Conservation (phyloP, 2,329 filamentous ascomycete genomes). For the Teratosphaeria zuluensis region DNA sequence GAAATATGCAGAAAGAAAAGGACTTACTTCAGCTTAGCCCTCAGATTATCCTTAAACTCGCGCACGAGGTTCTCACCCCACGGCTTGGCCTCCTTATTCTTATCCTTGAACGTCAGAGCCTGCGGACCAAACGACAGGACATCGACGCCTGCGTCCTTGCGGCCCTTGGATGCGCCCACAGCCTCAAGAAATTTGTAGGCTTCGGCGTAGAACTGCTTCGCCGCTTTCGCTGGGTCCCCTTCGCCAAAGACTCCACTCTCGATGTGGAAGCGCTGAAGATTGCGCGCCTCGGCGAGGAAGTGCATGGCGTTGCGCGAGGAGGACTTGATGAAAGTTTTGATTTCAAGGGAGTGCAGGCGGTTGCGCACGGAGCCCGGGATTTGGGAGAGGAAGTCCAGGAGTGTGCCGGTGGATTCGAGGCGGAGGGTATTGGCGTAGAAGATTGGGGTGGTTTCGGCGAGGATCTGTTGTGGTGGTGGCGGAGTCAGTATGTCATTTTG, state of each 20-base stretch:
- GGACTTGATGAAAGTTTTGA: slow-evolving; percentile 22
- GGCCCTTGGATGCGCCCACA: slow-evolving; percentile 12
- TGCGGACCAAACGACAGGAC: slow-evolving; percentile 19
- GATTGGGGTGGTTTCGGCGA: slow-evolving; percentile 19
- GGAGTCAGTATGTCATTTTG: not conserved
- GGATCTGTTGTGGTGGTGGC: slow-evolving; percentile 12
- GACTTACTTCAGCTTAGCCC: slow-evolving; percentile 25
- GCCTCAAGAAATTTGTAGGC: slow-evolving; percentile 22
- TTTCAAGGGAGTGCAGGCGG: slow-evolving; percentile 16
- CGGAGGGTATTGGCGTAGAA: slow-evolving; percentile 24
- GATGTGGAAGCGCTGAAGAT: slow-evolving; percentile 22
- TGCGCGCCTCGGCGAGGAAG: slow-evolving; percentile 22
- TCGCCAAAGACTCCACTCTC: slow-evolving; percentile 18
- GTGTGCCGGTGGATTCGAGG: slow-evolving; percentile 23
- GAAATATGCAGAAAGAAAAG: not conserved
- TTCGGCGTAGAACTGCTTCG: slow-evolving; percentile 26
- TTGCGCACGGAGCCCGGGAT: slow-evolving; percentile 12
- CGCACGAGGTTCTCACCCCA: slow-evolving; percentile 15
- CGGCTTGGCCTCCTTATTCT: slow-evolving; percentile 9
- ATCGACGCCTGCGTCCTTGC: slow-evolving; percentile 20
- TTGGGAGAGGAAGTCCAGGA: slow-evolving; percentile 25
- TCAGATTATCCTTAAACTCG: slow-evolving; percentile 19
- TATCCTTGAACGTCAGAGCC: slow-evolving; percentile 22
- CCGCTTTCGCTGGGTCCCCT: slow-evolving; percentile 23
- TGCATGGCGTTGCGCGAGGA: slow-evolving; percentile 23